Percentiles rank a stretch among this genome's conserved stretches.
phyloP scores from a whole-genome alignment of 2,329 filamentous ascomycete species.

The Coniosporium tulheliwenetii region DNA sequence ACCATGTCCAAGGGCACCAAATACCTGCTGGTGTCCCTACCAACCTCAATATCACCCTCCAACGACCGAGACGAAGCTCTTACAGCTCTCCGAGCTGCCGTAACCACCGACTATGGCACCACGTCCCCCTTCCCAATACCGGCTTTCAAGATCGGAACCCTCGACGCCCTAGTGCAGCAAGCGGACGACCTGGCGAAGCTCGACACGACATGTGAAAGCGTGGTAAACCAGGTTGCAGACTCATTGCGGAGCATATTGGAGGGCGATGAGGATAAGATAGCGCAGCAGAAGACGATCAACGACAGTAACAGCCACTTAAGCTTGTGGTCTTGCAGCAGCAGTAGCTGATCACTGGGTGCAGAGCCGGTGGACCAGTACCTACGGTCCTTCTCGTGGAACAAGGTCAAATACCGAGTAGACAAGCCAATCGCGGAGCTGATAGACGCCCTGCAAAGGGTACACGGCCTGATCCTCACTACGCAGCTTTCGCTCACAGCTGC shows the following conservation, averaged over 20 bases:
- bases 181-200: conserved; percentile 90
- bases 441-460: conserved; percentile 72
- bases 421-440: conserved; percentile 79
- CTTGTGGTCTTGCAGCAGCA: neutral
- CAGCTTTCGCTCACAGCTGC: no score
- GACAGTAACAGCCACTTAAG: conserved; percentile 46
- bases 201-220: conserved; percentile 59
- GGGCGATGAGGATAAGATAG: conserved; percentile 66
- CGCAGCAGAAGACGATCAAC: conserved; percentile 83
- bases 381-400: conserved; percentile 85
- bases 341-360: conserved; percentile 21
- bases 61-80: conserved; percentile 70
- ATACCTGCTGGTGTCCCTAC: conserved; percentile 83
- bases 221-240: conserved; percentile 79
- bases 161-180: conserved; percentile 89
- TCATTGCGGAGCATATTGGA: conserved; percentile 71
- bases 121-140: conserved; percentile 70
- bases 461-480: neutral
- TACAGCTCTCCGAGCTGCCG: conserved; percentile 54
- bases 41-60: conserved; percentile 70
- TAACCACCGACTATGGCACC: conserved; percentile 59
- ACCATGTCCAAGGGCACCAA: conserved; percentile 34
- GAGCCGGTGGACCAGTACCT: conserved; percentile 94
- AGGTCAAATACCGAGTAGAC: conserved; percentile 89
- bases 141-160: conserved; percentile 92